These are phyloP conservation scores for Quercus lobata DNA, from an alignment of 331 rosid species.

Conservation along the genomic window DNA sequence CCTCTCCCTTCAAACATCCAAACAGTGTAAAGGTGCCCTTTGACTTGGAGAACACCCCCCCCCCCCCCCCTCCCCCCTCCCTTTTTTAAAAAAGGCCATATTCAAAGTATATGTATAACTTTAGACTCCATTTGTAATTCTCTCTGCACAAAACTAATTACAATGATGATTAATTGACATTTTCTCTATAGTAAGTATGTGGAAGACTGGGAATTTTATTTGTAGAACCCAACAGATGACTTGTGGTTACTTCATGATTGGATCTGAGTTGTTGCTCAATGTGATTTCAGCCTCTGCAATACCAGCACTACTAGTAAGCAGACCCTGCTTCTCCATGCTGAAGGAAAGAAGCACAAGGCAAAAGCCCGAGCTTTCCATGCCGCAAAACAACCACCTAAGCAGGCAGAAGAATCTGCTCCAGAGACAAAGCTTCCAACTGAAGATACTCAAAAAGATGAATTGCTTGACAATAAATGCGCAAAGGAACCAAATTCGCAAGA, in stretches of 20 bases:
- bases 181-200: not conserved
- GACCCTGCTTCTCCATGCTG: constrained; percentile 85
- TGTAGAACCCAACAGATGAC: not conserved
- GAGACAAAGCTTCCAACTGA: constrained; percentile 36
- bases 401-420: constrained; percentile 32
- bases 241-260: not conserved
- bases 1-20: no score
- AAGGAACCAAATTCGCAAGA: constrained; percentile 30
- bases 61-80: no score
- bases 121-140: not conserved
- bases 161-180: not conserved
- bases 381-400: constrained; percentile 44
- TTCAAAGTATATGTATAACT: not conserved
- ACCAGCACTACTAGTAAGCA: constrained; percentile 55
- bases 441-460: constrained; percentile 26
- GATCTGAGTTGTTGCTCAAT: not conserved
- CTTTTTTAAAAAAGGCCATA: no score
- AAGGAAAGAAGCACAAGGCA: constrained; percentile 93
- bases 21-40: not conserved
- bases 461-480: constrained; percentile 19
- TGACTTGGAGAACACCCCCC: no score
- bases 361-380: constrained; percentile 78
- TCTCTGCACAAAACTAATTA: not conserved
- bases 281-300: constrained; percentile 46
- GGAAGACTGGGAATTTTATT: not conserved